A percentile compares a stretch with the other conserved stretches of the same genome.
These are phyloP conservation scores for Trichophyton schoenleinii DNA, from an alignment of 2,329 filamentous ascomycete genomes.

Conservation along the genomic window DNA sequence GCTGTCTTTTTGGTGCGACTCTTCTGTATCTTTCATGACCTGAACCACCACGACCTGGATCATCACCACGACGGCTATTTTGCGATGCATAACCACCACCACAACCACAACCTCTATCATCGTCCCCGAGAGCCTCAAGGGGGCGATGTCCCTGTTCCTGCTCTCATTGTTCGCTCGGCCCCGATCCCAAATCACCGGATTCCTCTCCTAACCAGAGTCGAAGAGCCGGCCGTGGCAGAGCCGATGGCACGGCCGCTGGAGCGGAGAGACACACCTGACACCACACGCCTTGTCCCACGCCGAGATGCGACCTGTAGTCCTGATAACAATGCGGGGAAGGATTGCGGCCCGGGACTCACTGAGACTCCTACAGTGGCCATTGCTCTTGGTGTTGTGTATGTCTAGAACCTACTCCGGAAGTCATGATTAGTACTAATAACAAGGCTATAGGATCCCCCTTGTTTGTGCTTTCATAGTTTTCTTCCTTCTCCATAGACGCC, in stretches of 20 bases:
- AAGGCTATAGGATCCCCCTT: slow-evolving; percentile 57
- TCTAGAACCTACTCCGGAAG: slow-evolving; percentile 16
- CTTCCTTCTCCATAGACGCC: slow-evolving; percentile 65
- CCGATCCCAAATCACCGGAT: neutral
- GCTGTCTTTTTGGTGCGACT: neutral
- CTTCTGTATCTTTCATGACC: neutral
- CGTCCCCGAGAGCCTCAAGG: neutral
- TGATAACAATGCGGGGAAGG: slow-evolving; percentile 25
- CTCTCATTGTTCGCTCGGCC: neutral
- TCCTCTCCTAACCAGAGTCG: neutral
- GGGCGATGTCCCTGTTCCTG: neutral
- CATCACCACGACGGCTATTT: neutral
- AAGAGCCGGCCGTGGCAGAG: neutral
- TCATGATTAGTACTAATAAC: slow-evolving; percentile 16
- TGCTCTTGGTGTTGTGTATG: slow-evolving; percentile 58
- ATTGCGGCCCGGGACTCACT: slow-evolving; percentile 47
- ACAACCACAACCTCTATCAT: neutral
- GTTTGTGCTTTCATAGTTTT: slow-evolving; percentile 54
- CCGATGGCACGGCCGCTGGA: neutral
- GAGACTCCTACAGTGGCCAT: slow-evolving; percentile 53
- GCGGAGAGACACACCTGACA: neutral
- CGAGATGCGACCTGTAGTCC: slow-evolving; percentile 14
- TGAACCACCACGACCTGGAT: neutral
- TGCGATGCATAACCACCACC: neutral
- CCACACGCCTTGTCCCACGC: slow-evolving; percentile 5